A percentile compares a stretch with the other conserved stretches of the same genome.
These are phyloP conservation scores for Inga leiocalycina DNA, from an alignment of 306 rosid species.

Conservation along the genomic window DNA sequence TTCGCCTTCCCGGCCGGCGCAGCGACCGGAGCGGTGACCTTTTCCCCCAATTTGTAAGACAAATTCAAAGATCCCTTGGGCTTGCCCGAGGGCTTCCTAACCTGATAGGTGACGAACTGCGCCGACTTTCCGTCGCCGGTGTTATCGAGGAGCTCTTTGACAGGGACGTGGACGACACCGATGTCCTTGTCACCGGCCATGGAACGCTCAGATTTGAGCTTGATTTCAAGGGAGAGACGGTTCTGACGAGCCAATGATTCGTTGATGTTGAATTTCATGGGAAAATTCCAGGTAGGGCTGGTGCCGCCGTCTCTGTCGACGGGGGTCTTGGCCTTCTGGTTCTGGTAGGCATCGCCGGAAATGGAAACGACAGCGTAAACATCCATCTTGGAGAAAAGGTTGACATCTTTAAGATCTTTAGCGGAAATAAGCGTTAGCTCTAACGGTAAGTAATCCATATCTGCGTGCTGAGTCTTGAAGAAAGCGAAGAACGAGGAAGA, in stretches of 20 bases:
- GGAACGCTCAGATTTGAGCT: conserved; percentile 55
- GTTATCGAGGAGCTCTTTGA: conserved; percentile 64
- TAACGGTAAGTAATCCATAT: conserved; percentile 52
- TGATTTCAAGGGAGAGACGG: conserved; percentile 53
- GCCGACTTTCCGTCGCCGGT: conserved; percentile 31
- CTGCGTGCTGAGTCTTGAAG: background rate
- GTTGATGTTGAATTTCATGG: conserved; percentile 53
- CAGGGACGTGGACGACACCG: conserved; percentile 60
- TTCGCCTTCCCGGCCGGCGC: background rate
- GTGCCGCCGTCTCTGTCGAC: conserved; percentile 48
- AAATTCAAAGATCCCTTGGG: conserved; percentile 59
- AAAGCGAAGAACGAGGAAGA: background rate
- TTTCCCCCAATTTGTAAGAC: conserved; percentile 49
- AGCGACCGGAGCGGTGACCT: background rate
- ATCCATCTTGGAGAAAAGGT: conserved; percentile 75
- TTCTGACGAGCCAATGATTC: conserved; percentile 46
- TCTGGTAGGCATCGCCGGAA: conserved; percentile 47
- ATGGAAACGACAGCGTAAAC: conserved; percentile 68
- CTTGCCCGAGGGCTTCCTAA: conserved; percentile 60
- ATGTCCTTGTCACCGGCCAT: conserved; percentile 60
- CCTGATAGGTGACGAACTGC: conserved; percentile 62
- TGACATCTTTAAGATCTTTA: conserved; percentile 70
- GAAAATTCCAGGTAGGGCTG: conserved; percentile 70
- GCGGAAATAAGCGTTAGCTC: conserved; percentile 76
- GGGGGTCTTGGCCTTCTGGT: conserved; percentile 49